Percentiles rank a stretch among this genome's conserved stretches.
Conservation (phyloP, 2,329 filamentous ascomycete species). For the Dendryphion nanum region DNA sequence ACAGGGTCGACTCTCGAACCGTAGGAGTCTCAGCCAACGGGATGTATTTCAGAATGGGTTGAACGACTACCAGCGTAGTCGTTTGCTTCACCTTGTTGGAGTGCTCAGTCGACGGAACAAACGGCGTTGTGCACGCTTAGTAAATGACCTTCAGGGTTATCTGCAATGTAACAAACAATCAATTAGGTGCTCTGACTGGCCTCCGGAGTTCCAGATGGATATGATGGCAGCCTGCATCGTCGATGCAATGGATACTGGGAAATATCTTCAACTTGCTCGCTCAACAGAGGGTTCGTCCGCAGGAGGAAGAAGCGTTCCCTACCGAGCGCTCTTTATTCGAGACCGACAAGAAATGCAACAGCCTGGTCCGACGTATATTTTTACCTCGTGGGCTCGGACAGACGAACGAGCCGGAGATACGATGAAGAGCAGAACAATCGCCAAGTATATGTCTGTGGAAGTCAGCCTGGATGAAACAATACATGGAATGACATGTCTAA, state of each 20-base stretch:
- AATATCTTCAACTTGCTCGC: conserved; percentile 1
- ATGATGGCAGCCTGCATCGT: background rate
- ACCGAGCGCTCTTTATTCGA: background rate
- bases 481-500: no score
- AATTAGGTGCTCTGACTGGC: background rate
- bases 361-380: background rate
- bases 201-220: background rate
- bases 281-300: background rate
- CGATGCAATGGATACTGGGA: conserved; percentile 1
- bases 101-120: no score
- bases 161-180: background rate
- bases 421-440: no score
- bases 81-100: no score
- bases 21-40: no score
- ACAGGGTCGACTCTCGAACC: no score
- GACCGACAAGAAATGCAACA: background rate
- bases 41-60: no score
- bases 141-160: background rate
- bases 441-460: no score
- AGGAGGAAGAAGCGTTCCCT: background rate
- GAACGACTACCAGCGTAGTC: no score
- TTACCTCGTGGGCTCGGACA: no score
- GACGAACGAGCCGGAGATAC: no score
- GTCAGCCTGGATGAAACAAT: no score
- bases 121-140: background rate